phyloP scores from a whole-genome alignment of 2,329 filamentous ascomycete genomes.

The Sclerotiophoma versabilis region DNA sequence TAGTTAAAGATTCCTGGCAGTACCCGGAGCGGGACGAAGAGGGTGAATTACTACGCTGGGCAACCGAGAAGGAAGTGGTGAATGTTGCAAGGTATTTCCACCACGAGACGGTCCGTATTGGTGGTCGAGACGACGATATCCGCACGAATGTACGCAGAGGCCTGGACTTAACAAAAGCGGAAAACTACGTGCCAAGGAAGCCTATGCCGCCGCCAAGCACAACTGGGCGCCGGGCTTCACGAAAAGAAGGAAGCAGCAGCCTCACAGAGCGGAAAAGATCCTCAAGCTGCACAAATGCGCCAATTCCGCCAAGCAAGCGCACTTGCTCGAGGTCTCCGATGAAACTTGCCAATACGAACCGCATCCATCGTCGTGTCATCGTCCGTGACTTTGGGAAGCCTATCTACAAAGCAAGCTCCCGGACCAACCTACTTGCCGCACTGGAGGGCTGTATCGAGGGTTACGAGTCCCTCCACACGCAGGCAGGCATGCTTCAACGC shows the following conservation, averaged over 20 bases:
- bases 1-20: conserved; percentile 59
- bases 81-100: conserved; percentile 55
- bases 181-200: conserved; percentile 41
- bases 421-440: conserved; percentile 20
- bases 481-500: too few species aligned
- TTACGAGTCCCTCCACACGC: conserved; percentile 40
- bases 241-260: background rate
- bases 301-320: conserved; percentile 27
- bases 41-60: conserved; percentile 51
- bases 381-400: conserved; percentile 53
- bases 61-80: conserved; percentile 45
- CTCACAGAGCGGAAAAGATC: conserved; percentile 14
- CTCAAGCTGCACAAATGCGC: conserved; percentile 21
- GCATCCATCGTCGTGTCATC: conserved; percentile 53
- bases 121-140: conserved; percentile 42
- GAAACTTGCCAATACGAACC: conserved; percentile 37
- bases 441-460: conserved; percentile 50
- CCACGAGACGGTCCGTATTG: too few species aligned
- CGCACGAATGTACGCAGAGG: conserved; percentile 42
- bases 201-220: conserved; percentile 24
- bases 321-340: conserved; percentile 22
- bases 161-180: conserved; percentile 44
- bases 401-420: too few species aligned
- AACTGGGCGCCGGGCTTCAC: background rate
- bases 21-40: conserved; percentile 53